Base-by-base conservation (phyloP, 2,329 filamentous ascomycete species). In the Fusarium stilboides region DNA sequence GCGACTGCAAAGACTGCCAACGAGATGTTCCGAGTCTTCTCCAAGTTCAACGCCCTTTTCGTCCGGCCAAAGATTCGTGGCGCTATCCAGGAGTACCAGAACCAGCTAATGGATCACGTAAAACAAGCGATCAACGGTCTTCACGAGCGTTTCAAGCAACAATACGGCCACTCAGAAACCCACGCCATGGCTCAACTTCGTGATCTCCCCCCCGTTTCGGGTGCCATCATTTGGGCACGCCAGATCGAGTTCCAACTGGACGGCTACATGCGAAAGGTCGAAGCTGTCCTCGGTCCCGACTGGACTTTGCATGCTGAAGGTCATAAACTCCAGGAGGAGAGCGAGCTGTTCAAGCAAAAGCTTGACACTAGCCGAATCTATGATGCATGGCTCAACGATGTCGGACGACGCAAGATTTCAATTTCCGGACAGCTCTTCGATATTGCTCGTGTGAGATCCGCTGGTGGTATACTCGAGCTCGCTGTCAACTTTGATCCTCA, bases 1-100 rank as follows among this genome's bases (percentile, higher is more conserved):
- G 96, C 94, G 15, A 97, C 94, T 8, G 95, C 96, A 14, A 98
- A 97, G 85, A 97, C 94, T 66, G 96, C 96, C 40, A 98, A 97
- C 77, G 97, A 99, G 81, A 99, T 99, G 96, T 99, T 99, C 80
- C 92, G 97, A 56, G 96, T 99, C 65, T 99, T 99, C 79, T 98
- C 96, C 54, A 98, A 98, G 78, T 99, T 99, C 87, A 99, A 99
- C 78, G 96, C 96, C 3, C 90, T 99, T 31, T 97, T 99, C 74
- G 95, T 99, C 58, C 90, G 96, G 62, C 96, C 96, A n/a, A 99
- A 99, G 86, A 98, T 99, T 81, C 91, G 96, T 70, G 94, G 97
- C 71, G 97, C 96, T 57, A 99, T 99, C 76, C 93, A 94, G 43
- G 95, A 99, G 81, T 99, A 99, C 78, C 96, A 99, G 80, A 96